Evolutionary conservation across 305 asterid genomes (phyloP).

Genomic region (Fraxinus sp.): DNA sequence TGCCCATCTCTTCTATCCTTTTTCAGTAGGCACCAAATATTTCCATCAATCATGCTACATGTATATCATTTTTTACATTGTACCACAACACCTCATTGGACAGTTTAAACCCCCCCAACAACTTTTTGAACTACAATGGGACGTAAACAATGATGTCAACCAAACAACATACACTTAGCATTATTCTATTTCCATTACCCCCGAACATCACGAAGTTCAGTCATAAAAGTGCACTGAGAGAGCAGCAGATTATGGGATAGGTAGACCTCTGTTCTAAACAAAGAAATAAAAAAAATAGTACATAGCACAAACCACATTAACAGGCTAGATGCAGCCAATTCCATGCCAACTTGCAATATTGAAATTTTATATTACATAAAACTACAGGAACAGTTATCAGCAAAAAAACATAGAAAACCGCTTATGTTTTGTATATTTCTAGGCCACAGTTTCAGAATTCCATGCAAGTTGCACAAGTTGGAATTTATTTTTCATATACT

Average conservation of each 20-base stretch:
- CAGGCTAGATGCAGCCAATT: slow-evolving; percentile 30
- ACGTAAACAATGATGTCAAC: no score
- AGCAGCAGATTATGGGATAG: background rate
- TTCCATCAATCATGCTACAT: background rate
- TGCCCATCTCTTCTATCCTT: slow-evolving; percentile 2
- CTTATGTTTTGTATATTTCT: slow-evolving; percentile 17
- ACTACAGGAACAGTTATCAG: slow-evolving; percentile 13
- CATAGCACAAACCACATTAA: slow-evolving; percentile 22
- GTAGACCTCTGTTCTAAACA: background rate
- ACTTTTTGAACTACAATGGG: no score
- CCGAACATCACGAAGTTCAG: background rate
- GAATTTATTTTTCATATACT: slow-evolving; percentile 4
- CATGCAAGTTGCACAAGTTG: slow-evolving; percentile 41
- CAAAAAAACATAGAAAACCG: slow-evolving; percentile 22
- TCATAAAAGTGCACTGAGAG: background rate
- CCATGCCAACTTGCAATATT: slow-evolving; percentile 36
- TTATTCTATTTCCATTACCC: background rate
- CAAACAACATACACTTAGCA: no score
- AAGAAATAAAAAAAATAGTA: slow-evolving; percentile 9
- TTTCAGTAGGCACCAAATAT: background rate
- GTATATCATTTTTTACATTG: no score
- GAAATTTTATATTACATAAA: slow-evolving; percentile 5
- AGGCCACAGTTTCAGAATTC: slow-evolving; percentile 26
- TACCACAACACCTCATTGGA: no score
- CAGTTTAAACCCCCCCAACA: no score